Percentiles rank a stretch among this genome's conserved stretches.
These are phyloP conservation scores for Curvularia eragrostidis DNA, from an alignment of 2,329 filamentous ascomycete species.

Conservation along the genomic window DNA sequence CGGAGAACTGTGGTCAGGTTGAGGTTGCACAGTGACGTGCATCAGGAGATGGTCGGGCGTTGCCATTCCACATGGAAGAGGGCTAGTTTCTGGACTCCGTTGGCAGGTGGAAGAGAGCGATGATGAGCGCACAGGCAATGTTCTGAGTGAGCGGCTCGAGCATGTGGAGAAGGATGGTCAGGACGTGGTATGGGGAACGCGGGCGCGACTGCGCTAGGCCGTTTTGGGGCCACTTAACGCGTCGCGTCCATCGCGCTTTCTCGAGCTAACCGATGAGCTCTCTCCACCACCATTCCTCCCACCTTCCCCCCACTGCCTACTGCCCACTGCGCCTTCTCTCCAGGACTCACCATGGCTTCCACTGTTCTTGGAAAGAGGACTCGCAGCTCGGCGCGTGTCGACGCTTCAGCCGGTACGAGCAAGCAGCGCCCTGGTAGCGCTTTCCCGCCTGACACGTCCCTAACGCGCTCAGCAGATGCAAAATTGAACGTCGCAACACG, in stretches of 20 bases:
- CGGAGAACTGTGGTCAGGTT: neutral
- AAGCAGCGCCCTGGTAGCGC: constrained; percentile 9
- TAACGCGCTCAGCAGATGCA: constrained; percentile 36
- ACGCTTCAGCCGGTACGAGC: constrained; percentile 39
- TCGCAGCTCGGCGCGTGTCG: constrained; percentile 39
- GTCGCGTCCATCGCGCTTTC: constrained; percentile 25
- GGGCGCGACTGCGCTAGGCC: constrained; percentile 11
- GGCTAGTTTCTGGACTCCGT: neutral
- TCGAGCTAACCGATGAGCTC: constrained; percentile 7
- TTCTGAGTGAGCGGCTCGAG: neutral
- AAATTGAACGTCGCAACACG: constrained; percentile 41
- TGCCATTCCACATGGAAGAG: neutral
- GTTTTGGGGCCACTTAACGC: constrained; percentile 17
- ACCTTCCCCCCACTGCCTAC: constrained; percentile 28
- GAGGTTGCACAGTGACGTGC: neutral
- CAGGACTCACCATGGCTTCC: constrained; percentile 36
- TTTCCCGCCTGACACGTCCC: constrained; percentile 29
- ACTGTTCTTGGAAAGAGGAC: constrained; percentile 51
- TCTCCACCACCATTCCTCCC: constrained; percentile 23
- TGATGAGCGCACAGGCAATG: neutral
- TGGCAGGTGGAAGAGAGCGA: neutral
- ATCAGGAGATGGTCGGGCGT: neutral
- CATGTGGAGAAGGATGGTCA: neutral
- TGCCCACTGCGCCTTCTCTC: constrained; percentile 31
- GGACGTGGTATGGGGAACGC: neutral